Percentiles rank a stretch among this genome's conserved stretches.
Evolutionary conservation across 768 basidiomycete species (phyloP).

Genomic region (Boletus subparvulus): DNA sequence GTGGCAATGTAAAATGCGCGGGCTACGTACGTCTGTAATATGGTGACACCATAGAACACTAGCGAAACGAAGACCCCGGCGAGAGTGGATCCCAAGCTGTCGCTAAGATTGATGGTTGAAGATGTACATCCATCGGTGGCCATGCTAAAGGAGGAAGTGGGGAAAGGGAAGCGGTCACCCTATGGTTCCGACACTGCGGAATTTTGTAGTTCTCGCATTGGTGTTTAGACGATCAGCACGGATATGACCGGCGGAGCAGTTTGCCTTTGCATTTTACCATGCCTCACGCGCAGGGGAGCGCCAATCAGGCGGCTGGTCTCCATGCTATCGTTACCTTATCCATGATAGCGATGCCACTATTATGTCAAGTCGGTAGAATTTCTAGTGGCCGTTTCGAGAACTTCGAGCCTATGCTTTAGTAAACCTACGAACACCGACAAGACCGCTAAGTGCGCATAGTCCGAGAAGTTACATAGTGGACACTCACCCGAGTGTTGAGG

Average conservation of each 20-base stretch:
- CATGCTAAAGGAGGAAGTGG: constrained; percentile 6
- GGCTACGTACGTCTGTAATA: too few species aligned
- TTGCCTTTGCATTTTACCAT: too few species aligned
- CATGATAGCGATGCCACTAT: background rate
- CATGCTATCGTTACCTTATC: too few species aligned
- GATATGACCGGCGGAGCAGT: background rate
- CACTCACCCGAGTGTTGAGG: background rate
- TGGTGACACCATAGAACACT: too few species aligned
- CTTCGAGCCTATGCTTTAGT: background rate
- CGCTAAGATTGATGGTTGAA: constrained; percentile 4
- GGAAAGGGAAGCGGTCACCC: background rate
- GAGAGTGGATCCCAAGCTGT: constrained; percentile 28
- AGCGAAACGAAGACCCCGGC: constrained; percentile 9
- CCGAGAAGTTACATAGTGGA: background rate
- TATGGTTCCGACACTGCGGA: background rate
- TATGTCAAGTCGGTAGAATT: background rate
- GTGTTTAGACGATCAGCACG: constrained; percentile 9
- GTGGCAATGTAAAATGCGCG: background rate
- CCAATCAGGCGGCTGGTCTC: too few species aligned
- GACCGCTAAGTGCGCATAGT: background rate
- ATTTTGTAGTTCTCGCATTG: constrained; percentile 13
- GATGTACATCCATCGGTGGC: constrained; percentile 1
- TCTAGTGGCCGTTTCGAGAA: background rate
- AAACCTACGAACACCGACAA: background rate
- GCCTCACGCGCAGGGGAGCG: too few species aligned